A percentile compares a stretch with the other conserved stretches of the same genome.
Evolutionary conservation across 164 flowering plant genomes (phyloP).

Genomic region (Vitis labrusca): DNA sequence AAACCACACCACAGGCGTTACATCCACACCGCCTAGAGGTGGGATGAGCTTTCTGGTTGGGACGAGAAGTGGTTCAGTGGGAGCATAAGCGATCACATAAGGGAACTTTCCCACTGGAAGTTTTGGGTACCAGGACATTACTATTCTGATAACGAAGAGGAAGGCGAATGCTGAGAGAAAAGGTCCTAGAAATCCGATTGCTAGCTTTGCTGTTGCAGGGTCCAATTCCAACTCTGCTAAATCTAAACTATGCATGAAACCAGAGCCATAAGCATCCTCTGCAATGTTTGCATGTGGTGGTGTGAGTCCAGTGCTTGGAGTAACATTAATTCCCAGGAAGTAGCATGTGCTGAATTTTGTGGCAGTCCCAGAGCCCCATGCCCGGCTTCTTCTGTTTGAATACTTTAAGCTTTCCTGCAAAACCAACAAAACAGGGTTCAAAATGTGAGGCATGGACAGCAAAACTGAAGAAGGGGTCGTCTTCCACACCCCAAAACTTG

Average conservation of each 20-base stretch:
- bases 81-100: conserved; percentile 85
- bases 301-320: conserved; percentile 6
- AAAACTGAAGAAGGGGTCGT: too few relatives aligned
- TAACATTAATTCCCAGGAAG: conserved; percentile 1
- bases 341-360: too few relatives aligned
- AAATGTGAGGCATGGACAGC: too few relatives aligned
- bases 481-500: too few relatives aligned
- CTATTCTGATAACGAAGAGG: conserved; percentile 78
- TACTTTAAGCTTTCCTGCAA: too few relatives aligned
- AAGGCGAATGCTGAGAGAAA: conserved; percentile 75
- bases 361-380: too few relatives aligned
- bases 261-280: conserved; percentile 4
- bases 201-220: conserved; percentile 78
- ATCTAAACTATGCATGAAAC: conserved; percentile 20
- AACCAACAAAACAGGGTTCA: too few relatives aligned
- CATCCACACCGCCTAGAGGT: conserved; percentile 96
- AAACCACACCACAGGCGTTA: conserved; percentile 98
- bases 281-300: conserved; percentile 6
- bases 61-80: conserved; percentile 83
- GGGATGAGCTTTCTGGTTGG: conserved; percentile 84
- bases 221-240: conserved; percentile 81
- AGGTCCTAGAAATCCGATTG: conserved; percentile 73
- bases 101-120: conserved; percentile 94
- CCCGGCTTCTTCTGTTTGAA: too few relatives aligned
- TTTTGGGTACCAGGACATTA: conserved; percentile 99